These are phyloP conservation scores for Lachancea fermentati DNA, from an alignment of 805 yeast species.

Conservation along the genomic window DNA sequence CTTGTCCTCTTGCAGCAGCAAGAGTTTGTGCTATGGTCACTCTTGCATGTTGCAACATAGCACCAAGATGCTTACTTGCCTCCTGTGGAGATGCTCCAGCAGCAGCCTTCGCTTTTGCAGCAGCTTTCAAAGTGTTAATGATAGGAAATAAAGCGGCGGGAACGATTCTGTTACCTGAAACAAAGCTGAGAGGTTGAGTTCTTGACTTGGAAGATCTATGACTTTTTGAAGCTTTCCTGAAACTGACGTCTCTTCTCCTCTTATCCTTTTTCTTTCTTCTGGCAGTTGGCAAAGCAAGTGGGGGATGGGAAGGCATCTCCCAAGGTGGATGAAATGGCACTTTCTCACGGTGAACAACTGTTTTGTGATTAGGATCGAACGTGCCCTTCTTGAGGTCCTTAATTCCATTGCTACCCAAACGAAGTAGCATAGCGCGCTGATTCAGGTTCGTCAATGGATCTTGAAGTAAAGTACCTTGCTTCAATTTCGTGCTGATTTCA, in stretches of 20 bases:
- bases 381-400: background rate
- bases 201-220: background rate
- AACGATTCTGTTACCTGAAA: constrained; percentile 13
- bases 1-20: constrained; percentile 15
- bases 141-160: constrained; percentile 28
- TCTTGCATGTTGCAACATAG: constrained; percentile 30
- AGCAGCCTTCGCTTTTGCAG: constrained; percentile 30
- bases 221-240: background rate
- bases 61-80: constrained; percentile 24
- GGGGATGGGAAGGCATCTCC: constrained; percentile 28
- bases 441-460: too few species aligned
- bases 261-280: constrained; percentile 20
- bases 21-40: constrained; percentile 24
- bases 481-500: background rate
- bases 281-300: constrained; percentile 29
- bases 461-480: too few species aligned
- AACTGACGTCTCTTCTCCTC: constrained; percentile 1
- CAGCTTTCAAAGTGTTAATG: constrained; percentile 30
- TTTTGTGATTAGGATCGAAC: constrained; percentile 18
- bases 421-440: too few species aligned
- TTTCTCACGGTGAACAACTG: constrained; percentile 28
- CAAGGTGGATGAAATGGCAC: constrained; percentile 32
- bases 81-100: constrained; percentile 33
- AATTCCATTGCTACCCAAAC: too few species aligned
- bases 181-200: constrained; percentile 1